Evolutionary conservation across 805 yeast species (phyloP).

Genomic region (Cyberlindnera xishuangbannaensis): DNA sequence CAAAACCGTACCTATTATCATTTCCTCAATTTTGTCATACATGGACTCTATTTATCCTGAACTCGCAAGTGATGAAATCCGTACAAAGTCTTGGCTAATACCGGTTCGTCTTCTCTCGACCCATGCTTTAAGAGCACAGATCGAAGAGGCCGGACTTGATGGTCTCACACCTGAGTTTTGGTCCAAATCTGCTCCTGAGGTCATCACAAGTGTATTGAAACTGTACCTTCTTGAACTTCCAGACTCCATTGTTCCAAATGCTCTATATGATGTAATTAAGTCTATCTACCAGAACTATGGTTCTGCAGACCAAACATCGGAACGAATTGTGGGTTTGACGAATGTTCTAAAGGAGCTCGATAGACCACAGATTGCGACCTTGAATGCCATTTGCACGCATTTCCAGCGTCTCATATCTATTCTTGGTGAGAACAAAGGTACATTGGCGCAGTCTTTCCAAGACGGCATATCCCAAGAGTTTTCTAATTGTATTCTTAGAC

Average conservation of each 20-base stretch:
- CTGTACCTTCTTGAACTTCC: conserved; percentile 76
- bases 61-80: conserved; percentile 58
- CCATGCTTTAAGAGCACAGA: conserved; percentile 53
- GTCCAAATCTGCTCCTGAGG: conserved; percentile 41
- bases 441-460: conserved; percentile 33
- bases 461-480: conserved; percentile 58
- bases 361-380: conserved; percentile 67
- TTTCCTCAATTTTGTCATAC: conserved; percentile 56
- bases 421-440: conserved; percentile 39
- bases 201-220: conserved; percentile 63
- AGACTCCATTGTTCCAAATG: conserved; percentile 62
- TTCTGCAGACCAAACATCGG: conserved; percentile 21
- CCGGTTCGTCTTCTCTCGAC: conserved; percentile 56
- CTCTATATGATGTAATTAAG: conserved; percentile 60
- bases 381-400: conserved; percentile 76
- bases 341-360: conserved; percentile 64
- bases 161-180: conserved; percentile 25
- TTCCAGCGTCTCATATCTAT: conserved; percentile 56
- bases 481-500: conserved; percentile 55
- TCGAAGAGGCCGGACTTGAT: conserved; percentile 49
- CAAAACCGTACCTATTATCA: conserved; percentile 63
- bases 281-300: conserved; percentile 55
- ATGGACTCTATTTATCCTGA: conserved; percentile 71
- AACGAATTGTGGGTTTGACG: conserved; percentile 56
- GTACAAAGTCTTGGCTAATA: conserved; percentile 63